A percentile compares a stretch with the other conserved stretches of the same genome.
Evolutionary conservation across 2,329 filamentous ascomycete genomes (phyloP).

Genomic region (Aspergillus sp.): DNA sequence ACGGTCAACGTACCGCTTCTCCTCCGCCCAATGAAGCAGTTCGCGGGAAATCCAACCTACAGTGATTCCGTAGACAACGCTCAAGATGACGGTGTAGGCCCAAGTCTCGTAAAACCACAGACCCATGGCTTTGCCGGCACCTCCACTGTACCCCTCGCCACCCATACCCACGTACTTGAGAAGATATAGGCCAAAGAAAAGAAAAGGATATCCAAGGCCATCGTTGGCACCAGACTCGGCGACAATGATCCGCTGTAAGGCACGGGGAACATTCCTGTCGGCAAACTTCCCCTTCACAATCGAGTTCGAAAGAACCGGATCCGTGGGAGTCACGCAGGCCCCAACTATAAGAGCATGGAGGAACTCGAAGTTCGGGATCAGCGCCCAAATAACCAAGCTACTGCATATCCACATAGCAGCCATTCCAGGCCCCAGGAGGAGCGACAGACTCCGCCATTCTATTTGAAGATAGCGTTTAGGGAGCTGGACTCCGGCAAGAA

Average conservation of each 20-base stretch:
- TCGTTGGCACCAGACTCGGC: slow-evolving; percentile 88
- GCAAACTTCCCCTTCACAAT: slow-evolving; percentile 95
- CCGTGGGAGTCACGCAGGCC: slow-evolving; percentile 88
- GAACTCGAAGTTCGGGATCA: slow-evolving; percentile 70
- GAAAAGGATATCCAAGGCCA: slow-evolving; percentile 82
- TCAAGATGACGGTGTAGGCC: slow-evolving; percentile 79
- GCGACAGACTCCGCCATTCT: slow-evolving; percentile 73
- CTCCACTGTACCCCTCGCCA: slow-evolving; percentile 56
- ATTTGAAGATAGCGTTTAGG: slow-evolving; percentile 76
- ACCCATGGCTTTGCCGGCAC: slow-evolving; percentile 66
- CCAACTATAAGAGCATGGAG: slow-evolving; percentile 77
- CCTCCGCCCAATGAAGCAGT: slow-evolving; percentile 79
- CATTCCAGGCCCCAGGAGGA: slow-evolving; percentile 84
- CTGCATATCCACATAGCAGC: slow-evolving; percentile 80
- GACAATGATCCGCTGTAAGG: slow-evolving; percentile 76
- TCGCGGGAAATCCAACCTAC: slow-evolving; percentile 82
- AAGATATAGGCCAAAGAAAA: slow-evolving; percentile 81
- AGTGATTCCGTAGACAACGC: slow-evolving; percentile 70
- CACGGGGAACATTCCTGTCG: slow-evolving; percentile 81
- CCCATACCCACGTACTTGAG: slow-evolving; percentile 70
- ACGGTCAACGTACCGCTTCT: slow-evolving; percentile 76
- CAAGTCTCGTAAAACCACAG: slow-evolving; percentile 84
- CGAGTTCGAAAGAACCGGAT: slow-evolving; percentile 81
- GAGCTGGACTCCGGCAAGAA: slow-evolving; percentile 83
- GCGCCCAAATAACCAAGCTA: slow-evolving; percentile 73